phyloP scores from a whole-genome alignment of 805 yeast species.

The Kodamaea kakaduensis region DNA sequence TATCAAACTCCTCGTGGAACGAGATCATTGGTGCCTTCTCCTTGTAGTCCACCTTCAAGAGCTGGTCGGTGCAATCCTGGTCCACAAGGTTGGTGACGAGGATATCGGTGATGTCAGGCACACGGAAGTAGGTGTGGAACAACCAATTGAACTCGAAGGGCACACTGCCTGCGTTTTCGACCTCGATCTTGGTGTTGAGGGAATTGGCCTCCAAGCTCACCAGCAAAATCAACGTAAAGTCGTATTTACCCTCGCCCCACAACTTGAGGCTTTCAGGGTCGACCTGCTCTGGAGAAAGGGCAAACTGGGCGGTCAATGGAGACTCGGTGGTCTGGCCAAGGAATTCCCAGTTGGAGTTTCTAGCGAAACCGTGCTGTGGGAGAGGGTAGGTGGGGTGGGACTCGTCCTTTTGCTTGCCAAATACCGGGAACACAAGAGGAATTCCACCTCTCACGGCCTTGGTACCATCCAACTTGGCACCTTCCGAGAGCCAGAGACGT shows the following conservation, averaged over 20 bases:
- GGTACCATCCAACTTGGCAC: slow-evolving; percentile 84
- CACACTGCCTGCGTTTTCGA: slow-evolving; percentile 63
- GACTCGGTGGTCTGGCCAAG: slow-evolving; percentile 72
- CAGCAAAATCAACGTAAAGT: slow-evolving; percentile 51
- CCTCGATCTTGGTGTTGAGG: slow-evolving; percentile 67
- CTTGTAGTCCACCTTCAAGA: slow-evolving; percentile 54
- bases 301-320: slow-evolving; percentile 79
- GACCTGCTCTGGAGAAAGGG: slow-evolving; percentile 80
- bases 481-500: slow-evolving; percentile 76
- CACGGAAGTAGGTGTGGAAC: slow-evolving; percentile 83
- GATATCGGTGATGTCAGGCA: slow-evolving; percentile 74
- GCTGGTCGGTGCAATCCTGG: slow-evolving; percentile 69
- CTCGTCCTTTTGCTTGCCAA: slow-evolving; percentile 63
- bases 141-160: slow-evolving; percentile 87
- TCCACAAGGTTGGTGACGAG: slow-evolving; percentile 77
- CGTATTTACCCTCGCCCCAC: slow-evolving; percentile 54
- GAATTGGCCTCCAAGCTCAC: slow-evolving; percentile 44
- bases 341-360: slow-evolving; percentile 89
- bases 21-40: slow-evolving; percentile 75
- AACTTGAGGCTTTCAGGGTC: slow-evolving; percentile 52
- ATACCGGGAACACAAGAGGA: slow-evolving; percentile 92
- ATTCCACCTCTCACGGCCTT: slow-evolving; percentile 97
- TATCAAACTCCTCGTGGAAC: slow-evolving; percentile 76
- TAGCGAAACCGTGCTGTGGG: slow-evolving; percentile 97
- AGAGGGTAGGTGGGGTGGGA: slow-evolving; percentile 55